These are phyloP conservation scores for Porodaedalea pini DNA, from an alignment of 1,284 basidiomycete genomes.

Conservation along the genomic window DNA sequence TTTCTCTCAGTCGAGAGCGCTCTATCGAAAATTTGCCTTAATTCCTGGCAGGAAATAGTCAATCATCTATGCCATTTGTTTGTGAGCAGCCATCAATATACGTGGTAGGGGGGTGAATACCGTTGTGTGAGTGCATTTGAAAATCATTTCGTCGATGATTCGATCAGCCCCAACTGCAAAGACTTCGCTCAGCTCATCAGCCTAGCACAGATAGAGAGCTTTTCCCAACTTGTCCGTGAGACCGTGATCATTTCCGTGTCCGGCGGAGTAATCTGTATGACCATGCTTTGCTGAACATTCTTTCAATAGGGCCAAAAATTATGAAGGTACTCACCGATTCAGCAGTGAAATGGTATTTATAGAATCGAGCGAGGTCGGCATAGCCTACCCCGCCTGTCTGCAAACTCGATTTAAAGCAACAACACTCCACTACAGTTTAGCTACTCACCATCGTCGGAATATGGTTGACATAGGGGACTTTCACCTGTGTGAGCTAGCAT, in stretches of 20 bases:
- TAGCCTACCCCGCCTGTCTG: constrained; percentile 41
- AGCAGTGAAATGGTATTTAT: constrained; percentile 45
- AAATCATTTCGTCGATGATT: constrained; percentile 47
- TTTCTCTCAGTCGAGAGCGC: background rate
- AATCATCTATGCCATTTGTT: constrained; percentile 36
- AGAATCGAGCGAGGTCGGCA: constrained; percentile 41
- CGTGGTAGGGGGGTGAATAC: constrained; percentile 25
- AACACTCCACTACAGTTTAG: background rate
- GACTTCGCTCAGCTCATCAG: constrained; percentile 6
- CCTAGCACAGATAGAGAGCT: background rate
- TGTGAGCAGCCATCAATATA: constrained; percentile 15
- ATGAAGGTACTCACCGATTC: constrained; percentile 26
- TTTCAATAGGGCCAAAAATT: too few relatives aligned
- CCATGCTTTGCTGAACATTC: too few relatives aligned
- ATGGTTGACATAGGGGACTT: constrained; percentile 48
- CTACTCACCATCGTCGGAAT: constrained; percentile 37
- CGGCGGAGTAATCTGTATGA: constrained; percentile 40
- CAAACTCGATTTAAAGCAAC: background rate
- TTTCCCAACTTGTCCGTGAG: constrained; percentile 38
- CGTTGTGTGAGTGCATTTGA: constrained; percentile 42
- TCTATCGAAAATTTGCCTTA: constrained; percentile 15
- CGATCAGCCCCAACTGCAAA: constrained; percentile 42
- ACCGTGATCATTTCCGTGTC: constrained; percentile 41
- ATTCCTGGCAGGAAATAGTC: constrained; percentile 50
- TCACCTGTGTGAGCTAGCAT: constrained; percentile 32